Conservation (phyloP, 257 asterid genomes). For the Solanum medicagineum region DNA sequence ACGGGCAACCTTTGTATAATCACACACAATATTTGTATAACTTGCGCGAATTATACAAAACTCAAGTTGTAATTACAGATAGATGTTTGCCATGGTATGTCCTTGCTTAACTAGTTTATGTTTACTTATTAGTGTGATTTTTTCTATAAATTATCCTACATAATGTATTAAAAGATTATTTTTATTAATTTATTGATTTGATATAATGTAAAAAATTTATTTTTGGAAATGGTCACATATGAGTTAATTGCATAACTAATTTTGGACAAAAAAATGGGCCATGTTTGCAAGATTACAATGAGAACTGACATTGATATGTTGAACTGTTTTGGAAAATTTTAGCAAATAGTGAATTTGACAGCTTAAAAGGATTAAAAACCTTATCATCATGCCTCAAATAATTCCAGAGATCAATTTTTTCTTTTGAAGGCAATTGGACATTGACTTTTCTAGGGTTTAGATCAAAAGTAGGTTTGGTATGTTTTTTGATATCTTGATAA, state of each 20-base stretch:
- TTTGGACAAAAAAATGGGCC: neutral
- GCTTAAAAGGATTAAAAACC: neutral
- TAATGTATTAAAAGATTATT: neutral
- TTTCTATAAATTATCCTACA: neutral
- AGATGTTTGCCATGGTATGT: no score
- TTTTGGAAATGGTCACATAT: neutral
- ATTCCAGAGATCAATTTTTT: neutral
- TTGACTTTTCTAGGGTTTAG: neutral
- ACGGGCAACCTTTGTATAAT: no score
- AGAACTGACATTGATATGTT: neutral
- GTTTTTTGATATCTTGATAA: neutral
- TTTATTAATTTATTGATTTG: neutral
- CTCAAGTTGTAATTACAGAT: no score
- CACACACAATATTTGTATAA: no score
- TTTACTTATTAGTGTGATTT: no score
- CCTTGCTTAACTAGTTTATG: no score
- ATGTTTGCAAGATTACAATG: neutral
- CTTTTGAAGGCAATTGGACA: neutral
- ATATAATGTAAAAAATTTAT: neutral
- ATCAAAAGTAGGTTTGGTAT: neutral
- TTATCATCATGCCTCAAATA: neutral
- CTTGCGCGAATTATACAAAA: no score
- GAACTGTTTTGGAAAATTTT: neutral
- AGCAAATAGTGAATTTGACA: neutral
- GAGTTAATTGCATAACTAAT: neutral